Percentiles rank a stretch among this genome's conserved stretches.
These are phyloP conservation scores for Zymoseptoria ardabiliae DNA, from an alignment of 2,329 filamentous ascomycete genomes.

Conservation along the genomic window DNA sequence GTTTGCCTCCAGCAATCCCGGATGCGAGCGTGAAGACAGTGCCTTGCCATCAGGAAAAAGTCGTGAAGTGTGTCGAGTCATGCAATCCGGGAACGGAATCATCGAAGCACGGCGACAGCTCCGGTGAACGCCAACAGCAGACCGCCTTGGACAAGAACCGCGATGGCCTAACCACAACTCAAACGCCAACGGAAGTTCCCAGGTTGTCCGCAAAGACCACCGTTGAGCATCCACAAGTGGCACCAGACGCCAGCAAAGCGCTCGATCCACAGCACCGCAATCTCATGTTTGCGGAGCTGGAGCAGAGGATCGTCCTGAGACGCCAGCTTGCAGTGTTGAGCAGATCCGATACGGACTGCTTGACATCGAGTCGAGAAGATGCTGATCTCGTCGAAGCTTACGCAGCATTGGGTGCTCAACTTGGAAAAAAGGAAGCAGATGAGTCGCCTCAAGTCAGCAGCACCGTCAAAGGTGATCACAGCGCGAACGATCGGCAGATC, in stretches of 20 bases:
- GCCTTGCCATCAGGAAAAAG: too few relatives aligned
- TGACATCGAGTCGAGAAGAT: not conserved
- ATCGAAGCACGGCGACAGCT: too few relatives aligned
- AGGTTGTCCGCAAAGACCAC: not conserved
- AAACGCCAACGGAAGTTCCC: not conserved
- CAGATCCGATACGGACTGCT: not conserved
- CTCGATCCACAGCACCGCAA: not conserved
- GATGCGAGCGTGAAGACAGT: not conserved
- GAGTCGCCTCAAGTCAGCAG: not conserved
- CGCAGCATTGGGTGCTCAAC: not conserved
- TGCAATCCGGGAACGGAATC: too few relatives aligned
- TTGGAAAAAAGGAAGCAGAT: not conserved
- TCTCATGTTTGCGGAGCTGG: not conserved
- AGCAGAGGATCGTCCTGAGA: not conserved
- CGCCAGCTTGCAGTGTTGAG: not conserved
- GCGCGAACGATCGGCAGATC: not conserved
- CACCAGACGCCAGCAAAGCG: not conserved
- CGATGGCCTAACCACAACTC: not conserved
- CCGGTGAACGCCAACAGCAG: not conserved
- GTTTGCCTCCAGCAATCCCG: not conserved
- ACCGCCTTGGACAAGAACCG: too few relatives aligned
- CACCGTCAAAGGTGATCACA: not conserved
- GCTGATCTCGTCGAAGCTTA: not conserved
- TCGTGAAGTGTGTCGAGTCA: too few relatives aligned
- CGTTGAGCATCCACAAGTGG: not conserved